Percentiles rank a stretch among this genome's conserved stretches.
Evolutionary conservation across 768 basidiomycete genomes (phyloP).

Genomic region (Exidia glandulosa): DNA sequence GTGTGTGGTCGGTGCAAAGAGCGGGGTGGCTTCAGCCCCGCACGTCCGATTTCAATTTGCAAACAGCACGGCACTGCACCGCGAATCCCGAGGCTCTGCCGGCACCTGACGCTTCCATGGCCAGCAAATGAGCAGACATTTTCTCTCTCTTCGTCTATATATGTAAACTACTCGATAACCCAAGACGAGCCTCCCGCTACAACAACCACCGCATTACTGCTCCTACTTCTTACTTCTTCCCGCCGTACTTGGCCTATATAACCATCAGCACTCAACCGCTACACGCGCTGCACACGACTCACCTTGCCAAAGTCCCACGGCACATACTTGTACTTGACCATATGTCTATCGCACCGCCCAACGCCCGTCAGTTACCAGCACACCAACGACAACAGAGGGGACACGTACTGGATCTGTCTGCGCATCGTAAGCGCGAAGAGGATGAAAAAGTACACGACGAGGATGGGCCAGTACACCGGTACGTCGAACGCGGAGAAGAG

Average conservation of each 20-base stretch:
- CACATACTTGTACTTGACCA: conserved; percentile 97
- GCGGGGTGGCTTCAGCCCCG: no score
- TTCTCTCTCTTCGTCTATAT: no score
- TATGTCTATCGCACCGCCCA: conserved; percentile 53
- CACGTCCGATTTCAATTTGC: no score
- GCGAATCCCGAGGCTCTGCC: no score
- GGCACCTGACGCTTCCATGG: no score
- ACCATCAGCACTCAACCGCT: no score
- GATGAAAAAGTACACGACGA: conserved; percentile 93
- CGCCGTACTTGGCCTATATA: not conserved
- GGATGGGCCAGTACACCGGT: conserved; percentile 98
- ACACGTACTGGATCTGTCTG: conserved; percentile 82
- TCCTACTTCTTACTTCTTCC: not conserved
- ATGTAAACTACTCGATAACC: no score
- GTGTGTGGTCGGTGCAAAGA: no score
- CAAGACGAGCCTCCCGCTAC: no score
- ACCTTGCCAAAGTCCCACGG: conserved; percentile 95
- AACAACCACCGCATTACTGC: no score
- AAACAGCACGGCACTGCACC: no score
- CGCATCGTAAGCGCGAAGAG: conserved; percentile 94
- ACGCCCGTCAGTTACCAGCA: not conserved
- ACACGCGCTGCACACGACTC: conserved; percentile 45
- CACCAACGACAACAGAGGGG: not conserved
- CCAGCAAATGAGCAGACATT: no score
- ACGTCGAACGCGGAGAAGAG: conserved; percentile 83